phyloP scores from a whole-genome alignment of 441 rosid genomes.

The Adansonia grandidieri region DNA sequence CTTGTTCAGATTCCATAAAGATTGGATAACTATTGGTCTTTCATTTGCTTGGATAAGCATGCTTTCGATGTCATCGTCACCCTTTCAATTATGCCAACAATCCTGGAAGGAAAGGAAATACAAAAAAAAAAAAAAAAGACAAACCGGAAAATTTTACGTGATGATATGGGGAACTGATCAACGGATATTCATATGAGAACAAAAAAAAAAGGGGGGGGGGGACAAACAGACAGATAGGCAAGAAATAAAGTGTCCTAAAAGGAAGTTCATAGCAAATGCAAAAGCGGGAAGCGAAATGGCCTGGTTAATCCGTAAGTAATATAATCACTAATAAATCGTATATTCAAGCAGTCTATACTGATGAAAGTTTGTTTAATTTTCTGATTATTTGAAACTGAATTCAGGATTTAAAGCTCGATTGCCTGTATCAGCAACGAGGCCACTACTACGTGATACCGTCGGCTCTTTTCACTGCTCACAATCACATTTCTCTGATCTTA shows the following conservation, averaged over 20 bases:
- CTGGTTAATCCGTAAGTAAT: constrained; percentile 36
- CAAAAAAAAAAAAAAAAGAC: neutral
- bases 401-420: constrained; percentile 33
- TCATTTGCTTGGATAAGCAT: constrained; percentile 29
- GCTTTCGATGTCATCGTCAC: neutral
- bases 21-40: constrained; percentile 24
- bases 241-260: neutral
- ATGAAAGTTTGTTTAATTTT: neutral
- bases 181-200: neutral
- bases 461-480: constrained; percentile 17
- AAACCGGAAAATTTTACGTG: neutral
- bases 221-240: neutral
- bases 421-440: constrained; percentile 22
- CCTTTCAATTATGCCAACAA: constrained; percentile 21
- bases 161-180: constrained; percentile 7
- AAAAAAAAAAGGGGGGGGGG: neutral
- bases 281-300: constrained; percentile 35
- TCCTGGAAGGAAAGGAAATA: neutral
- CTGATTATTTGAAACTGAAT: neutral
- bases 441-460: neutral
- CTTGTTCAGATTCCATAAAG: constrained; percentile 15
- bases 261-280: constrained; percentile 1
- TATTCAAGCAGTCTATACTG: neutral
- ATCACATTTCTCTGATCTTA: constrained; percentile 21
- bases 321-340: neutral